Conservation (phyloP, 331 rosid genomes). For the Acacia pycnantha region DNA sequence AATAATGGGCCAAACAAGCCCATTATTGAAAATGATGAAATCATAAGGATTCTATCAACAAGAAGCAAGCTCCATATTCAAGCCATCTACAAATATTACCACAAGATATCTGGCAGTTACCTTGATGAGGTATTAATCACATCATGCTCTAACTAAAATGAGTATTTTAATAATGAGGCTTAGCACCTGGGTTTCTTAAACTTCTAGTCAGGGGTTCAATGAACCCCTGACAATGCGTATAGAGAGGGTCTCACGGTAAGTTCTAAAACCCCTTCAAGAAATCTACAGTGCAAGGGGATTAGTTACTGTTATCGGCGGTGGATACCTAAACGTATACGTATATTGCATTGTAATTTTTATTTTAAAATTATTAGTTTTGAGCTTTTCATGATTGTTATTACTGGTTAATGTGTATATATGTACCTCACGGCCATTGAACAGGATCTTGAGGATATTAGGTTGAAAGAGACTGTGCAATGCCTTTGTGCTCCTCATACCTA, state of each 20-base stretch:
- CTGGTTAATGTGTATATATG: not conserved
- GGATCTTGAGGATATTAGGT: conserved; percentile 62
- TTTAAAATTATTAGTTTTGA: not conserved
- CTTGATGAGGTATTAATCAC: conserved; percentile 65
- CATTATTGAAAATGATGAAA: conserved; percentile 65
- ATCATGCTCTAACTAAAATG: not conserved
- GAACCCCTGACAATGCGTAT: fast-evolving
- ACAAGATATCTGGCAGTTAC: conserved; percentile 49
- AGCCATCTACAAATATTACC: conserved; percentile 64
- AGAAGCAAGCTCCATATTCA: conserved; percentile 78
- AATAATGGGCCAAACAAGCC: conserved; percentile 42
- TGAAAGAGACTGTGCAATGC: conserved; percentile 70
- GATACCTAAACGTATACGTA: too few relatives aligned
- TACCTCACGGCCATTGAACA: conserved; percentile 16
- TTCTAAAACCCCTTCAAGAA: too few relatives aligned
- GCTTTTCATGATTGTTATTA: not conserved
- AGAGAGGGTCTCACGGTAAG: too few relatives aligned
- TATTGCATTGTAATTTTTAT: not conserved
- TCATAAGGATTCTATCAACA: conserved; percentile 65
- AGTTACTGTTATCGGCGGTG: too few relatives aligned
- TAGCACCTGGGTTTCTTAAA: too few relatives aligned
- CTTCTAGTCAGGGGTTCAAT: too few relatives aligned
- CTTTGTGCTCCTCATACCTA: conserved; percentile 66
- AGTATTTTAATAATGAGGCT: too few relatives aligned
- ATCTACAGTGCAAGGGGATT: too few relatives aligned